Conservation (phyloP, 192 early-diverging fungal genomes). For the Polychytrium aggregatum region DNA sequence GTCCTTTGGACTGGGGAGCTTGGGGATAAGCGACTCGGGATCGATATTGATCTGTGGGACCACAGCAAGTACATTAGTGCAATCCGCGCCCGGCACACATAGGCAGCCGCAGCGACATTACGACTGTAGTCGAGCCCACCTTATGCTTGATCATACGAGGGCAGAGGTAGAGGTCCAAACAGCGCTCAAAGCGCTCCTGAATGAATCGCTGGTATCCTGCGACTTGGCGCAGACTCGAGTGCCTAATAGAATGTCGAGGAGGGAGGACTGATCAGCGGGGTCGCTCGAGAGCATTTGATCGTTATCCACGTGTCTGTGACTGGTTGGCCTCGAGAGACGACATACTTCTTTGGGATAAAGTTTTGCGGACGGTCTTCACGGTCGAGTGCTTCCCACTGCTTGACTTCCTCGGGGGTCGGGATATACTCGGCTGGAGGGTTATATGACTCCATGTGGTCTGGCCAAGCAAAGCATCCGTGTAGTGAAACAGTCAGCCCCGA, state of each 20-base stretch:
- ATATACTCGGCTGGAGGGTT: slow-evolving; percentile 95
- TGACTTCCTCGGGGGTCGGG: slow-evolving; percentile 65
- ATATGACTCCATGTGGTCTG: slow-evolving; percentile 82
- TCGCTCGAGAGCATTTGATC: background rate
- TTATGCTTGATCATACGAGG: slow-evolving; percentile 83
- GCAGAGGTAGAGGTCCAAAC: slow-evolving; percentile 92
- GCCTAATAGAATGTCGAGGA: slow-evolving; percentile 15
- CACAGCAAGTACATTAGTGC: background rate
- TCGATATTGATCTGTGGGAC: slow-evolving; percentile 62
- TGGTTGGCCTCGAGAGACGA: too few relatives aligned
- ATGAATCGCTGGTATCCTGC: slow-evolving; percentile 83
- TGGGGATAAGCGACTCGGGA: slow-evolving; percentile 86
- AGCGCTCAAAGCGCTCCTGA: slow-evolving; percentile 91
- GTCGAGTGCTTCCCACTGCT: slow-evolving; percentile 69
- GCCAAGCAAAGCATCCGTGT: background rate
- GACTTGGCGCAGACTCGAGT: slow-evolving; percentile 65
- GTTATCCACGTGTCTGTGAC: too few relatives aligned
- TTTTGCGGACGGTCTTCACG: slow-evolving; percentile 60
- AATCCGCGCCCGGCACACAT: background rate
- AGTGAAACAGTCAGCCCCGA: background rate
- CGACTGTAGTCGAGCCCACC: slow-evolving; percentile 16
- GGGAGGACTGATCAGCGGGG: background rate
- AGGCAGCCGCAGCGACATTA: background rate
- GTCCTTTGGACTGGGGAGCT: slow-evolving; percentile 88
- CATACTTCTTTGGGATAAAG: slow-evolving; percentile 57